Evolutionary conservation across 2,329 filamentous ascomycete genomes (phyloP).

Genomic region (Purpureocillium takamizusanense): DNA sequence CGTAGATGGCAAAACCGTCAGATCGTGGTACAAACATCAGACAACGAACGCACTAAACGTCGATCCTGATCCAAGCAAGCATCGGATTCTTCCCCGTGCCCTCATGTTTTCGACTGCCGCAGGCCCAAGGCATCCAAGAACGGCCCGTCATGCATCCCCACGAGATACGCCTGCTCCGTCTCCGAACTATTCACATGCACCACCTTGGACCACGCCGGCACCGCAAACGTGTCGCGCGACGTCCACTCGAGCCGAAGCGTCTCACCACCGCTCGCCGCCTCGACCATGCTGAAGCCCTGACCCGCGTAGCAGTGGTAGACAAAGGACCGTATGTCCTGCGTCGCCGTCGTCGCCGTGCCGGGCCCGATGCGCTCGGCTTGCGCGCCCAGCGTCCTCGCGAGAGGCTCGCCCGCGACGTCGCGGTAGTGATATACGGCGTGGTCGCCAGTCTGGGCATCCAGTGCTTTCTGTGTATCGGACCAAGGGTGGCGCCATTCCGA

Average conservation of each 20-base stretch:
- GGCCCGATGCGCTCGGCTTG: conserved; percentile 37
- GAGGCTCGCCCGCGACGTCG: conserved; percentile 14
- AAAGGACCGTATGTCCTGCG: conserved; percentile 38
- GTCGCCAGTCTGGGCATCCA: conserved; percentile 23
- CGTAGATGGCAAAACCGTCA: too few relatives aligned
- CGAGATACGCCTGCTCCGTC: conserved; percentile 19
- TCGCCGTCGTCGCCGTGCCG: conserved; percentile 18
- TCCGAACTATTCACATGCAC: conserved; percentile 30
- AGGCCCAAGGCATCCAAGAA: conserved; percentile 21
- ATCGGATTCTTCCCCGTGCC: too few relatives aligned
- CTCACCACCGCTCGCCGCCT: conserved; percentile 13
- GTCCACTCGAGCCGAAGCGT: conserved; percentile 32
- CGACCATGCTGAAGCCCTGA: conserved; percentile 30
- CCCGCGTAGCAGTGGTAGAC: conserved; percentile 45
- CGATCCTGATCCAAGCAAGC: too few relatives aligned
- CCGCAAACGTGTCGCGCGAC: conserved; percentile 40
- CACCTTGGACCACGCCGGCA: conserved; percentile 42
- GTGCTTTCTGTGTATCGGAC: conserved; percentile 26
- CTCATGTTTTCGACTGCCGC: neutral
- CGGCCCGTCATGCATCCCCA: conserved; percentile 24
- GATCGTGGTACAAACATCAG: too few relatives aligned
- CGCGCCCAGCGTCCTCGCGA: conserved; percentile 37
- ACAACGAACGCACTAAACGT: too few relatives aligned
- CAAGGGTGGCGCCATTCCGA: conserved; percentile 33
- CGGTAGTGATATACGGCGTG: conserved; percentile 27